Evolutionary conservation across 192 early-diverging fungal genomes (phyloP).

Genomic region (Backusella tuberculispora): DNA sequence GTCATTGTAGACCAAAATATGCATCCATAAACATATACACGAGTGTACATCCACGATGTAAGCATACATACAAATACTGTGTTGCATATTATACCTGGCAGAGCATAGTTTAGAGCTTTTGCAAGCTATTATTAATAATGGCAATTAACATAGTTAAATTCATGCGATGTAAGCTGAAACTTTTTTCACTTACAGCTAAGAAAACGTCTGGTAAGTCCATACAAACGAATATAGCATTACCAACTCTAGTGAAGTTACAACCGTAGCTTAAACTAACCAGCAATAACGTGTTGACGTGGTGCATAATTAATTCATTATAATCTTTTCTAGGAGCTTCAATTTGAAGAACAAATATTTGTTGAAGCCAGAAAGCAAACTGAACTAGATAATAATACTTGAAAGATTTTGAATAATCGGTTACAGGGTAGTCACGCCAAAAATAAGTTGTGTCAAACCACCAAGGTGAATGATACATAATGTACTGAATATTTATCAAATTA

Average conservation of each 20-base stretch:
- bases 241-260: conserved; percentile 63
- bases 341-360: conserved; percentile 62
- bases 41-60: conserved; percentile 74
- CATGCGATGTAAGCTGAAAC: no score
- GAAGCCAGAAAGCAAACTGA: conserved; percentile 63
- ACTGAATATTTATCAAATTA: conserved; percentile 31
- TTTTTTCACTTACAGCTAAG: conserved; percentile 52
- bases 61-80: conserved; percentile 69
- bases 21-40: conserved; percentile 72
- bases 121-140: conserved; percentile 50
- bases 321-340: conserved; percentile 64
- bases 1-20: conserved; percentile 62
- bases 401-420: conserved; percentile 43
- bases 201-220: conserved; percentile 70
- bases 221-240: conserved; percentile 64
- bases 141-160: no score
- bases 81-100: conserved; percentile 58
- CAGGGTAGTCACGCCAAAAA: conserved; percentile 63
- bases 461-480: conserved; percentile 61
- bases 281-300: conserved; percentile 63
- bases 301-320: conserved; percentile 56
- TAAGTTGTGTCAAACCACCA: conserved; percentile 66
- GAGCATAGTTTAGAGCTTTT: conserved; percentile 79
- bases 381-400: conserved; percentile 64
- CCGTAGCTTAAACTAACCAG: conserved; percentile 60